These are phyloP conservation scores for Lippia alba DNA, from an alignment of 305 asterid species.

Conservation along the genomic window DNA sequence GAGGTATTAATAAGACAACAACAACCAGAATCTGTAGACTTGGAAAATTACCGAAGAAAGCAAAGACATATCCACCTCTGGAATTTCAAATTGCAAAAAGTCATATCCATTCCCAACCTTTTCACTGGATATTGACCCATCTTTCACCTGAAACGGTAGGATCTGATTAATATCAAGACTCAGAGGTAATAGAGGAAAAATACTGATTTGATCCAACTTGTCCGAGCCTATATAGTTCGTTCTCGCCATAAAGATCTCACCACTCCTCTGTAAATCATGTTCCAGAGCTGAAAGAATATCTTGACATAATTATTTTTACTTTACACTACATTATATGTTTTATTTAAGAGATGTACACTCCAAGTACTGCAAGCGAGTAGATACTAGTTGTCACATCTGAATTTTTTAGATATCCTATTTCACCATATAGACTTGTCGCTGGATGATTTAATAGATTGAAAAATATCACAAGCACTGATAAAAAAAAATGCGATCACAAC, in stretches of 20 bases:
- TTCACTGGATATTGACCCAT: slow-evolving; percentile 37
- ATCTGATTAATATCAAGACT: slow-evolving; percentile 26
- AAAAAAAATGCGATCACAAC: neutral
- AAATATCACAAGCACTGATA: slow-evolving; percentile 4
- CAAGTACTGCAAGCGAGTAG: neutral
- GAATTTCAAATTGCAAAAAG: slow-evolving; percentile 71
- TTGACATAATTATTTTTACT: slow-evolving; percentile 11
- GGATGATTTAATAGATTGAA: slow-evolving; percentile 17
- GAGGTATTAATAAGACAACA: slow-evolving; percentile 24
- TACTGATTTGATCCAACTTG: slow-evolving; percentile 23
- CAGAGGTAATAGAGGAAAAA: slow-evolving; percentile 22
- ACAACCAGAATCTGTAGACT: slow-evolving; percentile 26
- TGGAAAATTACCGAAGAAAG: slow-evolving; percentile 53
- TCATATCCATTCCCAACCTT: slow-evolving; percentile 41
- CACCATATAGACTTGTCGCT: slow-evolving; percentile 20
- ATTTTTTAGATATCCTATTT: slow-evolving; percentile 13
- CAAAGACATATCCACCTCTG: slow-evolving; percentile 59
- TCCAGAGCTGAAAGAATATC: slow-evolving; percentile 21
- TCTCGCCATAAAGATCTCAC: slow-evolving; percentile 32
- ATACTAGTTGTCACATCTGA: slow-evolving; percentile 26
- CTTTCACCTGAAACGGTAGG: slow-evolving; percentile 52
- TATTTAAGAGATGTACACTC: slow-evolving; percentile 2
- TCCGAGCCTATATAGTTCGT: slow-evolving; percentile 38
- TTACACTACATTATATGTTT: slow-evolving; percentile 3
- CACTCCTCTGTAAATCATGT: slow-evolving; percentile 38